These are phyloP conservation scores for Fusarium napiforme DNA, from an alignment of 2,329 filamentous ascomycete species.

Conservation along the genomic window DNA sequence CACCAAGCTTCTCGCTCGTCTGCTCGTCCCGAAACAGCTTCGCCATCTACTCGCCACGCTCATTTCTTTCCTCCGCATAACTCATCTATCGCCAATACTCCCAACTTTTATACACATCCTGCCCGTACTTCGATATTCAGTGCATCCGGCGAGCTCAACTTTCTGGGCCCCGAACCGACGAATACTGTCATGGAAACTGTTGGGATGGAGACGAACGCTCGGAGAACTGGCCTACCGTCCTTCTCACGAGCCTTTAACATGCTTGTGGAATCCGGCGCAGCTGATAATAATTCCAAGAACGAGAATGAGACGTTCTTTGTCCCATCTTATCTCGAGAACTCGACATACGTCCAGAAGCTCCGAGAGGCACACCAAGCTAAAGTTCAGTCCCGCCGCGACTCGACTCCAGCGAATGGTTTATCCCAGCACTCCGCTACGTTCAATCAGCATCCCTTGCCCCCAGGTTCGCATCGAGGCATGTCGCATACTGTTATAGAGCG, in stretches of 20 bases:
- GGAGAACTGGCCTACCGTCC: constrained; percentile 53
- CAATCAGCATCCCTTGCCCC: constrained; percentile 51
- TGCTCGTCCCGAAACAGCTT: constrained; percentile 37
- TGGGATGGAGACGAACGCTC: constrained; percentile 45
- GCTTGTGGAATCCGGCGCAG: constrained; percentile 53
- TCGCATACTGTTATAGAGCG: constrained; percentile 88
- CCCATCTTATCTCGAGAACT: constrained; percentile 84
- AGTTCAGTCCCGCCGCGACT: constrained; percentile 62
- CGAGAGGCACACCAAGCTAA: constrained; percentile 75
- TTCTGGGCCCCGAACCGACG: constrained; percentile 23
- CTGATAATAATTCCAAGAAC: constrained; percentile 41
- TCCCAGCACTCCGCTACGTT: constrained; percentile 60
- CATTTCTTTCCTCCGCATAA: constrained; percentile 31
- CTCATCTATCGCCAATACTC: constrained; percentile 19
- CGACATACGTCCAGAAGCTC: constrained; percentile 80
- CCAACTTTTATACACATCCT: constrained; percentile 46
- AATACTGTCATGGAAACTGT: constrained; percentile 48
- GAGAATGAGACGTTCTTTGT: constrained; percentile 72
- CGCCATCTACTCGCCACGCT: constrained; percentile 31
- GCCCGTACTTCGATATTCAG: constrained; percentile 59
- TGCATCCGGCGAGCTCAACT: constrained; percentile 53
- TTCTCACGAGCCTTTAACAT: constrained; percentile 66
- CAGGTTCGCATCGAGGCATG: constrained; percentile 76
- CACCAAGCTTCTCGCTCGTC: constrained; percentile 40
- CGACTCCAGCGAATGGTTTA: constrained; percentile 34